Conservation (phyloP, 495 filamentous ascomycete species). For the Neurospora sp. region DNA sequence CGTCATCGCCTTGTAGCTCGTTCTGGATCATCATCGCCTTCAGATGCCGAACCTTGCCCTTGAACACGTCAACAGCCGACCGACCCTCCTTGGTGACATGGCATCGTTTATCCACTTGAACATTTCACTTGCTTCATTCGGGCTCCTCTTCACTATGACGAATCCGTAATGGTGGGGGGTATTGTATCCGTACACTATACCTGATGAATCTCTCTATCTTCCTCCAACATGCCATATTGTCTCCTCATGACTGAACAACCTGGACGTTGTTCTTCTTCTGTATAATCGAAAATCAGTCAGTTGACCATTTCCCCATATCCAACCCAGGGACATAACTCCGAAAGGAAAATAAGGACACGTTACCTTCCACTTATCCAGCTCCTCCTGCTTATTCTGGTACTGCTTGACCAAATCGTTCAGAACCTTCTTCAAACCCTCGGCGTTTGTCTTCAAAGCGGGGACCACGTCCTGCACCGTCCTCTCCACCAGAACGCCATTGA, state of each 20-base stretch:
- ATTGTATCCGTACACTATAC: background rate
- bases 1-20: background rate
- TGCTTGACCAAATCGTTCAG: slow-evolving; percentile 92
- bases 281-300: slow-evolving; percentile 15
- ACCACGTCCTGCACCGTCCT: slow-evolving; percentile 86
- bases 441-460: slow-evolving; percentile 86
- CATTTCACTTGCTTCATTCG: background rate
- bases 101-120: background rate
- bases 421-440: slow-evolving; percentile 80
- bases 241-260: slow-evolving; percentile 64
- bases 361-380: slow-evolving; percentile 99
- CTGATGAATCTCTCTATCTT: background rate
- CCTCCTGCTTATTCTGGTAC: slow-evolving; percentile 88
- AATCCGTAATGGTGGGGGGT: background rate
- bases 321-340: background rate
- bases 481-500: slow-evolving; percentile 93
- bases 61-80: background rate
- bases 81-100: background rate
- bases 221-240: background rate
- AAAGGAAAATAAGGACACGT: slow-evolving; percentile 14
- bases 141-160: background rate
- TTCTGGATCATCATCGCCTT: background rate
- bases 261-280: slow-evolving; percentile 99
- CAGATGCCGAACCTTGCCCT: background rate
- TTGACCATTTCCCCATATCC: background rate